phyloP scores from a whole-genome alignment of 1,139 yeast species.

The Taphrina deformans region DNA sequence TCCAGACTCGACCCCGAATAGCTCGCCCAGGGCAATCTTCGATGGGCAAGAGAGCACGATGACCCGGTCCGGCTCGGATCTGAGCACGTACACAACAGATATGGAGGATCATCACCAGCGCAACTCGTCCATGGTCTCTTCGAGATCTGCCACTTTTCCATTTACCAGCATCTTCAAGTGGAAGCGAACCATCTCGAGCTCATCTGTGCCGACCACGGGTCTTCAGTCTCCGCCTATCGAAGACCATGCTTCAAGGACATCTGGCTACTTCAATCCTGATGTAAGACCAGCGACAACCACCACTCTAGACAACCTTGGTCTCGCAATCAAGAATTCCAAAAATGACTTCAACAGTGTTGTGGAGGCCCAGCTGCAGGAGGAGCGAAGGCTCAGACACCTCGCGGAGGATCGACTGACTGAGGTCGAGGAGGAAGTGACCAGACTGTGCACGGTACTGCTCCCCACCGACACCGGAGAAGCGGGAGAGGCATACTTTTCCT shows the following conservation, averaged over 20 bases:
- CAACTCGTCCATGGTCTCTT: neutral
- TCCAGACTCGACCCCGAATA: constrained; percentile 7
- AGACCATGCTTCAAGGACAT: neutral
- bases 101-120: neutral
- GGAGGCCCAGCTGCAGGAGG: constrained; percentile 24
- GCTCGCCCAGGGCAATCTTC: neutral
- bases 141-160: neutral
- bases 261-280: constrained; percentile 2
- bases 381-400: constrained; percentile 19
- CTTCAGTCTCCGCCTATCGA: constrained; percentile 10
- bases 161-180: constrained; percentile 20
- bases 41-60: neutral
- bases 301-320: constrained; percentile 5
- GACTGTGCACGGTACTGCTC: constrained; percentile 19
- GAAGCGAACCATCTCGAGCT: constrained; percentile 5
- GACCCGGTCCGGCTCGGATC: constrained; percentile 25
- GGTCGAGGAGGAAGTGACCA: constrained; percentile 25
- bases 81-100: constrained; percentile 9
- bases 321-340: neutral
- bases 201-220: constrained; percentile 1
- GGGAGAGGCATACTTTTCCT: constrained; percentile 24
- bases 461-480: constrained; percentile 30
- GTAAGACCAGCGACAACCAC: neutral
- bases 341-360: neutral
- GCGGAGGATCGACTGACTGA: constrained; percentile 25